Conservation (phyloP, 2,329 filamentous ascomycete species). For the Aureobasidium leucospermi region DNA sequence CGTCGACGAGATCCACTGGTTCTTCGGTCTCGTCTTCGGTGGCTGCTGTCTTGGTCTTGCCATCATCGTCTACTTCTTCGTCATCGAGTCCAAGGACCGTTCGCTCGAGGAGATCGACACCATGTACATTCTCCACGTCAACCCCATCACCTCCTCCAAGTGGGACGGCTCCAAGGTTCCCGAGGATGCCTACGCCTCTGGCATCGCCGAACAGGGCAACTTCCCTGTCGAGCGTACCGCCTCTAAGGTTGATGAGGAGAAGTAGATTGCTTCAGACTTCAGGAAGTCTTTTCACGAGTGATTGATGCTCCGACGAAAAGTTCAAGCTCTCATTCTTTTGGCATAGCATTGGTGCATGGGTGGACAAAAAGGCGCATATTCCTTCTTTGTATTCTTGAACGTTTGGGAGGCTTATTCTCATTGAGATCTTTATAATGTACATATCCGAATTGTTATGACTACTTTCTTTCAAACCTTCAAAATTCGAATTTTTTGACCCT, state of each 20-base stretch:
- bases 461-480: not conserved
- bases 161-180: slow-evolving; percentile 27
- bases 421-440: slow-evolving; percentile 5
- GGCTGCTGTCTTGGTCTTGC: slow-evolving; percentile 29
- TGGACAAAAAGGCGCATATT: slow-evolving; percentile 3
- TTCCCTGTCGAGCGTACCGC: not conserved
- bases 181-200: slow-evolving; percentile 18
- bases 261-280: slow-evolving; percentile 6
- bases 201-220: slow-evolving; percentile 6
- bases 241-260: slow-evolving; percentile 11
- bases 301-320: not conserved
- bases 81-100: slow-evolving; percentile 32
- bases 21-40: slow-evolving; percentile 35
- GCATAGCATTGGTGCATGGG: slow-evolving; percentile 11
- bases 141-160: slow-evolving; percentile 24
- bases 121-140: slow-evolving; percentile 19
- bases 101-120: slow-evolving; percentile 26
- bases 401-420: slow-evolving; percentile 4
- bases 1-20: slow-evolving; percentile 30
- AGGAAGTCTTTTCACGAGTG: slow-evolving; percentile 7
- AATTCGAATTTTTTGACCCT: not conserved
- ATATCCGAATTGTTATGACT: slow-evolving; percentile 6
- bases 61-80: slow-evolving; percentile 33
- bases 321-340: not conserved
- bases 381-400: slow-evolving; percentile 3